Base-by-base conservation (phyloP, 164 flowering plant genomes). In the Vitis rupestris region DNA sequence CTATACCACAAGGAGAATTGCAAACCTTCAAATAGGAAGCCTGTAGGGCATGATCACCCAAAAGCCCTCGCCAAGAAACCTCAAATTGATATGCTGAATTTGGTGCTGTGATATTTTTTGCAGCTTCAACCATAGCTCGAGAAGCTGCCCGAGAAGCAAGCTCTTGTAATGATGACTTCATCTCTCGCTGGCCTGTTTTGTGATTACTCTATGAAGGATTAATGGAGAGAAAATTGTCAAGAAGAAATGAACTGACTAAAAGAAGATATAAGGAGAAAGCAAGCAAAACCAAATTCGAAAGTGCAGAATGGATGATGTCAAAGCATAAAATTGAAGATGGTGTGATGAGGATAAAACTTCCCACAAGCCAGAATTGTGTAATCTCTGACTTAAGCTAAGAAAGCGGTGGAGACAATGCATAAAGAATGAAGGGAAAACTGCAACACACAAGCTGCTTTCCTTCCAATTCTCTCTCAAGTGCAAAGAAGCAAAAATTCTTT, bases 61-160 rank as follows among this genome's bases (percentile, higher is more conserved):
- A 84, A 9, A 93, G 72, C 48, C 93, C 89, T 72, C 87, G 82
- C 99, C 99, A 95, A 55, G 92, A 85, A 75, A 75, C 82, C 80
- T 93, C 99, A 78, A 95, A 95, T 74, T 93, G 87, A 76, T 91
- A 95, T 52, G 99, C 99, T 61, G 99, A 82, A 53, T 73, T 86
- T 59, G 99, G 99, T 27, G 95, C 77, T 7, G 72, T 76, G 51
- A 91, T 80, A 67, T 83, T 87, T 73, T 83, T 86, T 60, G 90
- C 85, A 69, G 93, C 90, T 76, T 87, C 89, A 67, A 81, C 77
- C 79, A 66, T 80, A 47, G 91, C 97, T 70, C 75, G 86, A 58
- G 88, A 76, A 63, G 94, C 92, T 66, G 97, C 99, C 68, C 91
- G 88, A 67, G 90, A 80, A 80, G 97, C 97, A 80, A 95, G 94